Percentiles rank a stretch among this genome's conserved stretches.
phyloP scores from a whole-genome alignment of 176 grass and related monocot species.

The Hsuehochloa calcarea region DNA sequence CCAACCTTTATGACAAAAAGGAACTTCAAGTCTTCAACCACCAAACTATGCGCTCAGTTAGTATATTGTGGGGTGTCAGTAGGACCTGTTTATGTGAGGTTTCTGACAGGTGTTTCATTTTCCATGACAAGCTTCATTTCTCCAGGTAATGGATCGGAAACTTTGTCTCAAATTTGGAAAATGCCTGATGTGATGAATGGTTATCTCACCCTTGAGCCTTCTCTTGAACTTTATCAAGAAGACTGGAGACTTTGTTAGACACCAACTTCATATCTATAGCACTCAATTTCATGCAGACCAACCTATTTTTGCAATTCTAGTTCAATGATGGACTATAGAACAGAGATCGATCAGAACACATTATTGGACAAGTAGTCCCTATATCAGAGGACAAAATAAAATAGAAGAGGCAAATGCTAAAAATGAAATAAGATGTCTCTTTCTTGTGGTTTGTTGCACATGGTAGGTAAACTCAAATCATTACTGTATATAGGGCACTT shows the following conservation, averaged over 20 bases:
- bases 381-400: not conserved
- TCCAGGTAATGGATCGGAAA: conserved; percentile 24
- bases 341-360: conserved; percentile 9
- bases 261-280: not conserved
- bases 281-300: conserved; percentile 19
- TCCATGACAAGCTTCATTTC: conserved; percentile 17
- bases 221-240: not conserved
- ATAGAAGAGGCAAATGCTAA: not conserved
- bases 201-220: not conserved
- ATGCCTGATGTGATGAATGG: not conserved
- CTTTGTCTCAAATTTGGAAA: not conserved
- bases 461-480: not conserved
- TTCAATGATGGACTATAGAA: not conserved
- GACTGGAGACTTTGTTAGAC: not conserved
- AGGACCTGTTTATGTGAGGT: not conserved
- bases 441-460: conserved; percentile 7
- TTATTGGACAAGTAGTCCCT: not conserved
- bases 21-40: conserved; percentile 31
- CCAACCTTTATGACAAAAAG: conserved; percentile 30
- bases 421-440: not conserved
- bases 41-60: conserved; percentile 17
- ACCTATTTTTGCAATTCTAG: not conserved
- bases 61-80: conserved; percentile 36
- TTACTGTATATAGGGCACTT: not conserved
- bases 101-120: conserved; percentile 7